Percentiles rank a stretch among this genome's conserved stretches.
These are phyloP conservation scores for Vitis hybrid DNA, from an alignment of 177 flowering plant genomes.

Conservation along the genomic window DNA sequence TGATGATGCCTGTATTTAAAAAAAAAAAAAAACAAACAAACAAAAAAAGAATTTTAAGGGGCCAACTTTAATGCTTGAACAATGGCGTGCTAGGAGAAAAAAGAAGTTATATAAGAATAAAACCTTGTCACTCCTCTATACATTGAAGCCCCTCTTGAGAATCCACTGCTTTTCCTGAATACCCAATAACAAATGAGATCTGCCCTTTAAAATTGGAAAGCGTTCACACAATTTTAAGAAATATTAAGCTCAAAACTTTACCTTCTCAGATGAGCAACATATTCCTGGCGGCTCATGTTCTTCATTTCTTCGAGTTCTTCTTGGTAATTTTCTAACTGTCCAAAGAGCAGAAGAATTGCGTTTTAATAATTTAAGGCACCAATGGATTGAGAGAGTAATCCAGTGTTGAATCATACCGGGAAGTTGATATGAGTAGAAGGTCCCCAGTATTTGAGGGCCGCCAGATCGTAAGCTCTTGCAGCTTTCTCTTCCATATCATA, in stretches of 20 bases:
- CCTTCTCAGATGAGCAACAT: conserved; percentile 96
- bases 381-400: neutral
- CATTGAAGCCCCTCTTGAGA: conserved; percentile 95
- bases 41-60: neutral
- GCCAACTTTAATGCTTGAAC: neutral
- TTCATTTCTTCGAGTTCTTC: conserved; percentile 84
- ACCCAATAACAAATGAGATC: neutral
- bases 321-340: conserved; percentile 64
- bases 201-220: neutral
- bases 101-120: neutral
- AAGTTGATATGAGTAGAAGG: conserved; percentile 88
- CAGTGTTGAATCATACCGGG: conserved; percentile 40
- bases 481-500: conserved; percentile 99
- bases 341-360: neutral
- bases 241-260: conserved; percentile 3
- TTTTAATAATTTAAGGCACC: conserved; percentile 6
- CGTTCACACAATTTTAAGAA: neutral
- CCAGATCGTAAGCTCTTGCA: conserved; percentile 95
- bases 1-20: conserved; percentile 75
- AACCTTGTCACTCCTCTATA: conserved; percentile 98
- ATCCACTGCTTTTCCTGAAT: conserved; percentile 92
- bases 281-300: conserved; percentile 94
- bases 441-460: conserved; percentile 97
- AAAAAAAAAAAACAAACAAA: conserved; percentile 1
- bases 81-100: neutral